Conservation (phyloP, 2,329 filamentous ascomycete species). For the Ceratocystis smalleyi region DNA sequence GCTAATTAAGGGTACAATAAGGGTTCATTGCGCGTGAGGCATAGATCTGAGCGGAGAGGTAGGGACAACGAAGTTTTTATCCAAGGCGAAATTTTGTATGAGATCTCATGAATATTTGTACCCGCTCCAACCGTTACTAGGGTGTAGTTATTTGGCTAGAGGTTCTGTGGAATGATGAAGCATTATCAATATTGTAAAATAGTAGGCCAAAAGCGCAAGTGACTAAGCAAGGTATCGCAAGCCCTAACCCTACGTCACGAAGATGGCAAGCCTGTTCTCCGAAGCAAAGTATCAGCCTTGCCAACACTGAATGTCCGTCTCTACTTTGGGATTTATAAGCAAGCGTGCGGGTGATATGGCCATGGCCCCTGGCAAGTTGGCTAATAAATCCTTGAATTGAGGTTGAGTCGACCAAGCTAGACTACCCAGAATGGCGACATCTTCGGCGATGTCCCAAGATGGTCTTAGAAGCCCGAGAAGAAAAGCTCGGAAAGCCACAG, state of each 20-base stretch:
- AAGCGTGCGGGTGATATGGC: too few relatives aligned
- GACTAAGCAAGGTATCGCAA: not conserved
- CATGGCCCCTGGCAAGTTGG: too few relatives aligned
- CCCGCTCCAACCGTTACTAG: not conserved
- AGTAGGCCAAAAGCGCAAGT: not conserved
- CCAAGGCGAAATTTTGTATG: not conserved
- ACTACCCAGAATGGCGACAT: too few relatives aligned
- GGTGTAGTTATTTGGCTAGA: not conserved
- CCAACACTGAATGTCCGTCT: not conserved
- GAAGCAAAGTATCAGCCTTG: not conserved
- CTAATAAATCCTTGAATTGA: too few relatives aligned
- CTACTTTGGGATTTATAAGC: not conserved
- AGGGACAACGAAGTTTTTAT: too few relatives aligned
- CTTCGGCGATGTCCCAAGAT: too few relatives aligned
- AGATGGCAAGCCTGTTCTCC: not conserved
- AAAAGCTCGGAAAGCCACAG: not conserved
- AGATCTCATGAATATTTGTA: not conserved
- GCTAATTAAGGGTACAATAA: conserved; percentile 7
- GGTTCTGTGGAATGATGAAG: not conserved
- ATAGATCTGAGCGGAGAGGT: too few relatives aligned
- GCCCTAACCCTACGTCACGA: not conserved
- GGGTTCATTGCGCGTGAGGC: not conserved
- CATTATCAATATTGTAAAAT: not conserved
- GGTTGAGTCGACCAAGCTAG: too few relatives aligned
- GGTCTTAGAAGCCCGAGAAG: not conserved